Conservation (phyloP, 352 stramenopile genomes). For the Phytophthora boehmeriae region DNA sequence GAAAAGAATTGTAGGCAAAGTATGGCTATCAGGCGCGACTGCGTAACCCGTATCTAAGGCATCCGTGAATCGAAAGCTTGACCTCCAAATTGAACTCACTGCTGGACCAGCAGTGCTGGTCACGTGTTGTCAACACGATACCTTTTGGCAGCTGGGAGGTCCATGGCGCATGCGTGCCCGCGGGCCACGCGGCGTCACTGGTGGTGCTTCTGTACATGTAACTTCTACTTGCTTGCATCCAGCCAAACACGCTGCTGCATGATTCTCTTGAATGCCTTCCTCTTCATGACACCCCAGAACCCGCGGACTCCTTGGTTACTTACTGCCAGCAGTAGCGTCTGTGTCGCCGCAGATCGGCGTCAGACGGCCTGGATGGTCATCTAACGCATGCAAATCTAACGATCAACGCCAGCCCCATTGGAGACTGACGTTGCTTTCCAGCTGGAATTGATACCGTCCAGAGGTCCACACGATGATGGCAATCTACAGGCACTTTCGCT, state of each 20-base stretch:
- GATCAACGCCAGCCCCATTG: slow-evolving; percentile 6
- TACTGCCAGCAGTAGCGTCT: too few relatives aligned
- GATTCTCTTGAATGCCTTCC: too few relatives aligned
- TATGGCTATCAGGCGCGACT: slow-evolving; percentile 19
- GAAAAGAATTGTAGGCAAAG: slow-evolving; percentile 72
- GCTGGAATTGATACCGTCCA: background rate
- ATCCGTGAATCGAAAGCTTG: too few relatives aligned
- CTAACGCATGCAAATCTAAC: slow-evolving; percentile 6
- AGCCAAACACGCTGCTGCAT: too few relatives aligned
- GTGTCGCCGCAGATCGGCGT: slow-evolving; percentile 3
- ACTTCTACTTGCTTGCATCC: too few relatives aligned
- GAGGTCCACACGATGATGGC: slow-evolving; percentile 3
- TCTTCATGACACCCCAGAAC: too few relatives aligned
- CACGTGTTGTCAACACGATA: slow-evolving; percentile 13
- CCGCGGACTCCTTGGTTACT: too few relatives aligned
- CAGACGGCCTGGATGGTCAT: slow-evolving; percentile 30
- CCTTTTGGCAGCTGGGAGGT: slow-evolving; percentile 27
- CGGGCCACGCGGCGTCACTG: background rate
- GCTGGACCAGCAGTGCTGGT: slow-evolving; percentile 1
- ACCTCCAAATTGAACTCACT: too few relatives aligned
- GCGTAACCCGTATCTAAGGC: slow-evolving; percentile 17
- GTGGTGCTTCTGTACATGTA: too few relatives aligned
- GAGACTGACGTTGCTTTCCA: background rate
- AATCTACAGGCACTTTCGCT: slow-evolving; percentile 16
- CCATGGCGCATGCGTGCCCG: slow-evolving; percentile 18